Evolutionary conservation across 306 rosid genomes (phyloP), one percentile per base, ranked within the genome.

Genomic region (Sesbania bispinosa): DNA sequence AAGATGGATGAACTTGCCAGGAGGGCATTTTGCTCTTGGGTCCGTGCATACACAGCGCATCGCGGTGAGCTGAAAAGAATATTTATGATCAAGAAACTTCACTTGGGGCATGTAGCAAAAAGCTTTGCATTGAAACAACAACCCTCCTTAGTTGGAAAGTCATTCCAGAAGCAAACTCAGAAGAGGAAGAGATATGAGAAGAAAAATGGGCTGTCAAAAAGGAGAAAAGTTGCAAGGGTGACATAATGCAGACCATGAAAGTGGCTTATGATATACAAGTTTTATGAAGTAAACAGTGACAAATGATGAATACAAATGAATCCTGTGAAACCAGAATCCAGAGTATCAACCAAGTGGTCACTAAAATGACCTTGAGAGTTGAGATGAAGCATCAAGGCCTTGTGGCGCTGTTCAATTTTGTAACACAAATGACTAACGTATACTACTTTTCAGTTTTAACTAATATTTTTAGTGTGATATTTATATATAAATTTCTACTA

Each of bases 101-200:
- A 93, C 80, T 84, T 93, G 43, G 98, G 98, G 55, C 98, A 93
- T 11, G 98, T 90, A 2, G 94, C 97, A 2, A 93, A 90, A 75
- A 88, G 94, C 86, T 93, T 93, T 79, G 97, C 94, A 2, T 71
- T 90, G 79, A 90, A 84, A 77, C 96, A 93, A 29, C 93, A 83
- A 15, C 97, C 98, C 10, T 88, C 98, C 20, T 69, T 87, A 74
- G 98, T 93, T 46, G 92, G 89, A 63, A 74, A 83, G 62, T 77
- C 90, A 33, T 84, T 82, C 82, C 89, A 87, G 66, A 90, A 85
- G 67, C 87, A 88, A 79, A 51, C 16, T 33, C 83, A 85, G 82
- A 93, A 91, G 82, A 88, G 80, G 6, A 80, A 88, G 87, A 85
- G 82, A 14, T 73, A 50, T 42, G 88, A 81, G 64, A 88, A 72